A percentile compares a stretch with the other conserved stretches of the same genome.
Evolutionary conservation across 768 basidiomycete genomes (phyloP).

Genomic region (Rhodosporidiobolus odoratus): DNA sequence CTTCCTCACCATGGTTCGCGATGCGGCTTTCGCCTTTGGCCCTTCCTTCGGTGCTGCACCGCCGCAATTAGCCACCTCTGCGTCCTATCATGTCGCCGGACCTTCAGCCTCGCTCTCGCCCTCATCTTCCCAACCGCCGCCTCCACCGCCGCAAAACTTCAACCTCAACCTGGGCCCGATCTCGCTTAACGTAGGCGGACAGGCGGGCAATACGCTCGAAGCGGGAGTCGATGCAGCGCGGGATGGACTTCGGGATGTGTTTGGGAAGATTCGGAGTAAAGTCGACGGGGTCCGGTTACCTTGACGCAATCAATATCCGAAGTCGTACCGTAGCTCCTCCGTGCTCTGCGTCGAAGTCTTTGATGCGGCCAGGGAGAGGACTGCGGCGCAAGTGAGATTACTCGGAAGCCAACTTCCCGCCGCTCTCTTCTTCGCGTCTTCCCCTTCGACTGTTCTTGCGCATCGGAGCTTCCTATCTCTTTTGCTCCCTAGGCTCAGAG

Average conservation of each 20-base stretch:
- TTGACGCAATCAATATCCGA: too few species aligned
- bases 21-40: constrained; percentile 53
- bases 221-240: constrained; percentile 69
- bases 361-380: too few species aligned
- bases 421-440: too few species aligned
- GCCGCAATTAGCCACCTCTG: constrained; percentile 37
- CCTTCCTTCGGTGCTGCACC: constrained; percentile 53
- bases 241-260: constrained; percentile 77
- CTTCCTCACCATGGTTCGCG: constrained; percentile 81
- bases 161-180: constrained; percentile 30
- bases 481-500: too few species aligned
- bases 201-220: constrained; percentile 35
- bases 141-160: not conserved
- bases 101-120: not conserved
- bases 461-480: too few species aligned
- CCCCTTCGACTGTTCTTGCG: too few species aligned
- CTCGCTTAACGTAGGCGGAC: constrained; percentile 41
- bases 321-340: too few species aligned
- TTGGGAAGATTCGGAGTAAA: constrained; percentile 83
- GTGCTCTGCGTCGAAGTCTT: too few species aligned
- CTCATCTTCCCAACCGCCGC: not conserved
- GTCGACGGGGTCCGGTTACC: constrained; percentile 48
- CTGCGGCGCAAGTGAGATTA: too few species aligned
- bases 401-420: too few species aligned
- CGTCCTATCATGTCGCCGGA: not conserved